Evolutionary conservation across 2,329 filamentous ascomycete species (phyloP).

Genomic region (Domatiomyces catenatus): DNA sequence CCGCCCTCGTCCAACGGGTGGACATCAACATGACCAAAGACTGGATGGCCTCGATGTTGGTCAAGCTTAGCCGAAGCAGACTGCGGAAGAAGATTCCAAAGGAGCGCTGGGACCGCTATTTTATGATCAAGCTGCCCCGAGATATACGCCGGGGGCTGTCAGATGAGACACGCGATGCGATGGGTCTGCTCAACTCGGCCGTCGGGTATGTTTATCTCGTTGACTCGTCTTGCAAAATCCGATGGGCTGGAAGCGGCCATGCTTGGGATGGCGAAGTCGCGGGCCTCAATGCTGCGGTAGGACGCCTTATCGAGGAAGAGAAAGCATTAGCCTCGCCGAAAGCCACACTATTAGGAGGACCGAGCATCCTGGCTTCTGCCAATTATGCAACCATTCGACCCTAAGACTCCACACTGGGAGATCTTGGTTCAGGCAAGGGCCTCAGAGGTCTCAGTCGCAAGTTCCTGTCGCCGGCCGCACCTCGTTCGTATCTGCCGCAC

Average conservation of each 20-base stretch:
- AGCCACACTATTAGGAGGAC: neutral
- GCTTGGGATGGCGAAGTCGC: conserved; percentile 28
- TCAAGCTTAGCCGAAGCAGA: conserved; percentile 38
- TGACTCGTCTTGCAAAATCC: conserved; percentile 72
- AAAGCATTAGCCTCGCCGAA: conserved; percentile 12
- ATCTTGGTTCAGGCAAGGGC: neutral
- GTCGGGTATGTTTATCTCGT: conserved; percentile 90
- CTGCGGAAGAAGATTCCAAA: conserved; percentile 33
- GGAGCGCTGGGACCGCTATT: conserved; percentile 42
- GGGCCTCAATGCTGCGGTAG: conserved; percentile 27
- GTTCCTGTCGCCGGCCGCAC: neutral
- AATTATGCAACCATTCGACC: neutral
- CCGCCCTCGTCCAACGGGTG: conserved; percentile 54
- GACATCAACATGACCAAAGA: conserved; percentile 83
- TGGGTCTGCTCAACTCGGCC: conserved; percentile 67
- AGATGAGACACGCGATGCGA: conserved; percentile 41
- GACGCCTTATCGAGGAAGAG: conserved; percentile 28
- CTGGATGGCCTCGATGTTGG: conserved; percentile 43
- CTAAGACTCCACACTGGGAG: no score
- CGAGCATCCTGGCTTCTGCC: neutral
- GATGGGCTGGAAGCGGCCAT: conserved; percentile 70
- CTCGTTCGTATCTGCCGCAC: neutral
- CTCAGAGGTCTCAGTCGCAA: neutral
- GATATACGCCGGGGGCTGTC: conserved; percentile 34
- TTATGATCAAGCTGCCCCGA: conserved; percentile 34